phyloP scores from a whole-genome alignment of 1,139 yeast species.

The Yamadazyma buinensis region DNA sequence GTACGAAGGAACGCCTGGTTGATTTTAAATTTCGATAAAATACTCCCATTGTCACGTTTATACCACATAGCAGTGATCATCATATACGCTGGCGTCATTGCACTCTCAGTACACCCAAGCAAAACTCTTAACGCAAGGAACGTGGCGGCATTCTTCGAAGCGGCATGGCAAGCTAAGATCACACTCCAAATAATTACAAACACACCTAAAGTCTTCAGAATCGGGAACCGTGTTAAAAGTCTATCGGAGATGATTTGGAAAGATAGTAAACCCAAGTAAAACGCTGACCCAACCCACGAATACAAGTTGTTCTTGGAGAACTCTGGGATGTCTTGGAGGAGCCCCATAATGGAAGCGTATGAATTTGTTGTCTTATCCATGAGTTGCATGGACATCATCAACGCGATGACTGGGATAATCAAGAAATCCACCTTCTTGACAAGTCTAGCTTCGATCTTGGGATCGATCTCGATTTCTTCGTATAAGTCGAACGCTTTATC shows the following conservation, averaged over 20 bases:
- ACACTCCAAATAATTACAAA: slow-evolving; percentile 49
- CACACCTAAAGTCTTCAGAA: slow-evolving; percentile 46
- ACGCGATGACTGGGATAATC: slow-evolving; percentile 50
- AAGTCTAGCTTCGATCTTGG: slow-evolving; percentile 8
- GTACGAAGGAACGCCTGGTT: slow-evolving; percentile 17
- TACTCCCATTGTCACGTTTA: slow-evolving; percentile 24
- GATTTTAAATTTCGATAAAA: slow-evolving; percentile 13
- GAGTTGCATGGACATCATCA: slow-evolving; percentile 51
- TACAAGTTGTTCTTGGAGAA: too few relatives aligned
- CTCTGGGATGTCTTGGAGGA: slow-evolving; percentile 31
- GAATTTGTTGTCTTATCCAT: slow-evolving; percentile 60
- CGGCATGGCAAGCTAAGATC: slow-evolving; percentile 46
- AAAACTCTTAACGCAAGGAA: slow-evolving; percentile 49
- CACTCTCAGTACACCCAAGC: slow-evolving; percentile 34
- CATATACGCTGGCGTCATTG: slow-evolving; percentile 30
- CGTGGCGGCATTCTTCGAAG: slow-evolving; percentile 38
- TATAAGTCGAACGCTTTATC: slow-evolving; percentile 9
- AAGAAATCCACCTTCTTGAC: slow-evolving; percentile 48
- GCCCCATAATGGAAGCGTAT: slow-evolving; percentile 59
- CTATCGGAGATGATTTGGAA: slow-evolving; percentile 52
- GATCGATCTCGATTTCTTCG: slow-evolving; percentile 10
- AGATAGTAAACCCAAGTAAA: slow-evolving; percentile 48
- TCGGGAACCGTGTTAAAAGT: slow-evolving; percentile 48
- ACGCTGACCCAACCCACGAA: slow-evolving; percentile 54
- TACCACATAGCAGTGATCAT: slow-evolving; percentile 19